A percentile compares a stretch with the other conserved stretches of the same genome.
These are phyloP conservation scores for Penicillium sp. DNA, from an alignment of 2,329 filamentous ascomycete species.

Conservation along the genomic window DNA sequence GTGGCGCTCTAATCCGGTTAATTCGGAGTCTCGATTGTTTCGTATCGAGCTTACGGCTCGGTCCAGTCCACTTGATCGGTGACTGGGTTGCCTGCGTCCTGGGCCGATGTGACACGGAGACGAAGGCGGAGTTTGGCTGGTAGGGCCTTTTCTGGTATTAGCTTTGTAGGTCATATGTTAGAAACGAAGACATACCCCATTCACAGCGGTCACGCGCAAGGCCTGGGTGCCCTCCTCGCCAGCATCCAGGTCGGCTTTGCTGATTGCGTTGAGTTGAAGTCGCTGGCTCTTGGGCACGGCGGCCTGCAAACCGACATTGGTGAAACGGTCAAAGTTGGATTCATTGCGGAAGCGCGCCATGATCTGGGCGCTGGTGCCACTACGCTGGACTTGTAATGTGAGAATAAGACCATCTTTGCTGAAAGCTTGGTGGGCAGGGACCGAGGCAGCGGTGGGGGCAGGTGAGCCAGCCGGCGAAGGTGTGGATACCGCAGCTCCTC, in stretches of 20 bases:
- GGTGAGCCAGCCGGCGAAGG: conserved; percentile 44
- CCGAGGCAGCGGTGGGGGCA: conserved; percentile 44
- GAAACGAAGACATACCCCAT: conserved; percentile 66
- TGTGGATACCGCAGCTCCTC: conserved; percentile 37
- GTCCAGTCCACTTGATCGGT: conserved; percentile 97
- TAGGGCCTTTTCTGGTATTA: conserved; percentile 54
- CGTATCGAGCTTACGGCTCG: conserved; percentile 53
- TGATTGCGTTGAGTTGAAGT: conserved; percentile 84
- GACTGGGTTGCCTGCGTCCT: conserved; percentile 62
- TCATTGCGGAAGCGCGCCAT: conserved; percentile 77
- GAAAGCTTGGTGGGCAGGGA: conserved; percentile 64
- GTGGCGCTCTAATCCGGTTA: not conserved
- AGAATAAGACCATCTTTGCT: conserved; percentile 78
- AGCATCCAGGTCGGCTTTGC: conserved; percentile 65
- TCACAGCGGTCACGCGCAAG: conserved; percentile 80
- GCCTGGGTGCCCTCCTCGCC: conserved; percentile 81
- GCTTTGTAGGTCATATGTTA: conserved; percentile 16
- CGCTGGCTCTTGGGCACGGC: conserved; percentile 96
- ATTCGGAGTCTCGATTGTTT: not conserved
- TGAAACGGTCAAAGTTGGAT: conserved; percentile 59
- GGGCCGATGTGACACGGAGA: conserved; percentile 74
- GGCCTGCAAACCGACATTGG: conserved; percentile 77
- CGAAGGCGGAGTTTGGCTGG: conserved; percentile 67
- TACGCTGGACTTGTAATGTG: conserved; percentile 77
- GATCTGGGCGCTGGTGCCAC: conserved; percentile 63